phyloP scores from a whole-genome alignment of 345 rosid species.

The Cardamine resedifolia region DNA sequence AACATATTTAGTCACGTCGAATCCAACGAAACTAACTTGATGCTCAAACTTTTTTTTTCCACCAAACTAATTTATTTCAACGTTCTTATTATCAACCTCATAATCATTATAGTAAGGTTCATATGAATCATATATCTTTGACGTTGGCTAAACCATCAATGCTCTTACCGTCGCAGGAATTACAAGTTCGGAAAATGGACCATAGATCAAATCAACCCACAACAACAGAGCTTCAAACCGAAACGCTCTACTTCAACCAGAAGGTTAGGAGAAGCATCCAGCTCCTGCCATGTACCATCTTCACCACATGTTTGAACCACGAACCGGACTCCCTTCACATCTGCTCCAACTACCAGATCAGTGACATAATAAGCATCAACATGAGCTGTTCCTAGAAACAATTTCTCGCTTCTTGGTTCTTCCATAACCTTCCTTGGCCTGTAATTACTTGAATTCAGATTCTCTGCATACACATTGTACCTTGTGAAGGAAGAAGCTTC shows the following conservation, averaged over 20 bases:
- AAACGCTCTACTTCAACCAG: conserved; percentile 35
- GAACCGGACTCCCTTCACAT: conserved; percentile 46
- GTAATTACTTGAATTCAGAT: conserved; percentile 24
- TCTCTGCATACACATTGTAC: conserved; percentile 60
- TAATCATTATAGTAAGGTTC: neutral
- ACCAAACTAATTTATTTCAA: too few relatives aligned
- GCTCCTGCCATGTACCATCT: conserved; percentile 53
- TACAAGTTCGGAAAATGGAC: neutral
- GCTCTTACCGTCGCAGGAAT: neutral
- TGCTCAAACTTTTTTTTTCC: too few relatives aligned
- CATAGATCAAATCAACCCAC: conserved; percentile 24
- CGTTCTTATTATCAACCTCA: neutral
- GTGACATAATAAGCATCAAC: conserved; percentile 63
- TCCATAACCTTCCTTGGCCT: conserved; percentile 24
- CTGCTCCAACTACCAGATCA: conserved; percentile 44
- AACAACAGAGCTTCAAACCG: conserved; percentile 26
- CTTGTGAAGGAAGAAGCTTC: conserved; percentile 35
- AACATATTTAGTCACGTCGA: too few relatives aligned
- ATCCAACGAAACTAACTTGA: too few relatives aligned
- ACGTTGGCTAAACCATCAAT: neutral
- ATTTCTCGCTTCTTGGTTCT: conserved; percentile 6
- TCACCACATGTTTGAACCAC: conserved; percentile 52
- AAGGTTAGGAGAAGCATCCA: conserved; percentile 58
- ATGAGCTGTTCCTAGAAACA: conserved; percentile 61
- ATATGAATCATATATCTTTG: neutral